Percentiles rank a stretch among this genome's conserved stretches.
These are phyloP conservation scores for Suillus bovinus DNA, from an alignment of 768 basidiomycete genomes.

Conservation along the genomic window DNA sequence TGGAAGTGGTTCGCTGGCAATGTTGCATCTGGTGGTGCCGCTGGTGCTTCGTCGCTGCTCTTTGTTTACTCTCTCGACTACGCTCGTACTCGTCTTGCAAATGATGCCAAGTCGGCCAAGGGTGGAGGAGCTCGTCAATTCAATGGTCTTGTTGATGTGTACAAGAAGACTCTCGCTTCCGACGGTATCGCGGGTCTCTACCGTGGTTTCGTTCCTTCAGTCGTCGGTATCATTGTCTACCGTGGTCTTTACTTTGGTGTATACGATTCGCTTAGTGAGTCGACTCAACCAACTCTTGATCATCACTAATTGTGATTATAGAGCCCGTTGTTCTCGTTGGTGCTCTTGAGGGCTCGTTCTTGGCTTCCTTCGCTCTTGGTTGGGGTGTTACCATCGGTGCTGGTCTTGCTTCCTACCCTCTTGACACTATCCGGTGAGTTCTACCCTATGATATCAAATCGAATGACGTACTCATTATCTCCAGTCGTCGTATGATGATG, in stretches of 20 bases:
- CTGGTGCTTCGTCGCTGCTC: conserved; percentile 97
- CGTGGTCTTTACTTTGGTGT: conserved; percentile 99
- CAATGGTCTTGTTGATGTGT: conserved; percentile 97
- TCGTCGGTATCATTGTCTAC: conserved; percentile 99
- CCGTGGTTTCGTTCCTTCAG: conserved; percentile 99
- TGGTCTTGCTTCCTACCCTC: conserved; percentile 96
- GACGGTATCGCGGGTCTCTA: conserved; percentile 99
- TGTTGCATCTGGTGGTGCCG: conserved; percentile 97
- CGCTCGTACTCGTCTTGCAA: conserved; percentile 98
- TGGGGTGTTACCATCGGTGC: conserved; percentile 99
- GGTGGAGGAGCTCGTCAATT: conserved; percentile 93
- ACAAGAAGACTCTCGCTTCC: conserved; percentile 94
- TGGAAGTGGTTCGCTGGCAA: conserved; percentile 99
- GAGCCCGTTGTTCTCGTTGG: conserved; percentile 98
- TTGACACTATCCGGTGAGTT: conserved; percentile 81
- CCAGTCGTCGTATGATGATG: conserved; percentile 99
- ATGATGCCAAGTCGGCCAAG: conserved; percentile 96
- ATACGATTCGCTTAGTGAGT: conserved; percentile 90
- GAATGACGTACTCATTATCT: conserved; percentile 25
- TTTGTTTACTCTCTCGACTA: conserved; percentile 99
- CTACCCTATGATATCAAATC: not conserved
- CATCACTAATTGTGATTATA: conserved; percentile 36
- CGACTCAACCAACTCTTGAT: not conserved
- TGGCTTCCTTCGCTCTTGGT: conserved; percentile 95
- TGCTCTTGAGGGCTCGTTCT: conserved; percentile 92